Conservation (phyloP, 306 rosid genomes). For the Crotalaria pallida region DNA sequence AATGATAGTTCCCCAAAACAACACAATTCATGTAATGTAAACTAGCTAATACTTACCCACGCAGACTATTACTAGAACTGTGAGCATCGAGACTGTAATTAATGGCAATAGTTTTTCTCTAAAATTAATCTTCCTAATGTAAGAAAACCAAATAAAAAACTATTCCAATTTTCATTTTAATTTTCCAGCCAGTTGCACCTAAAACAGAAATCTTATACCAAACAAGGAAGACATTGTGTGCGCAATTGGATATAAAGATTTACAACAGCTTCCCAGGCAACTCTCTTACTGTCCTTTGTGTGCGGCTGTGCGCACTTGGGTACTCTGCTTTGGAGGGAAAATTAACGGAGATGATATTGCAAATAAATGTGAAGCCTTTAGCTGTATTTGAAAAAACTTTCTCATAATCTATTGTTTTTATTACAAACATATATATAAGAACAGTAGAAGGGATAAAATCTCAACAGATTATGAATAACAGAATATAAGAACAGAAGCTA, state of each 20-base stretch:
- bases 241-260: neutral
- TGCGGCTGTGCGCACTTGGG: neutral
- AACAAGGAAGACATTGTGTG: neutral
- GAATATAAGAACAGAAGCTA: neutral
- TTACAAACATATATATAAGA: too few species aligned
- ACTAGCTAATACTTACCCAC: neutral
- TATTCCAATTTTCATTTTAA: neutral
- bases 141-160: conserved; percentile 1
- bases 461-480: neutral
- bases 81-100: neutral
- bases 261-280: neutral
- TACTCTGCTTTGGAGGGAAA: conserved; percentile 4
- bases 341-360: neutral
- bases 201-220: neutral
- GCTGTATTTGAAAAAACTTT: too few species aligned
- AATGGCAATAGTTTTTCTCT: neutral
- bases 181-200: neutral
- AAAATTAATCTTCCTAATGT: neutral
- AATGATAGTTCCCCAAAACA: neutral
- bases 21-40: neutral
- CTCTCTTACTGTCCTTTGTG: neutral
- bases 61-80: neutral
- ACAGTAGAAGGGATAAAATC: neutral
- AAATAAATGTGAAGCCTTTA: neutral
- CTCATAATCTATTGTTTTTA: too few species aligned